Conservation (phyloP, 2,329 filamentous ascomycete species). For the Didymella lethalis region DNA sequence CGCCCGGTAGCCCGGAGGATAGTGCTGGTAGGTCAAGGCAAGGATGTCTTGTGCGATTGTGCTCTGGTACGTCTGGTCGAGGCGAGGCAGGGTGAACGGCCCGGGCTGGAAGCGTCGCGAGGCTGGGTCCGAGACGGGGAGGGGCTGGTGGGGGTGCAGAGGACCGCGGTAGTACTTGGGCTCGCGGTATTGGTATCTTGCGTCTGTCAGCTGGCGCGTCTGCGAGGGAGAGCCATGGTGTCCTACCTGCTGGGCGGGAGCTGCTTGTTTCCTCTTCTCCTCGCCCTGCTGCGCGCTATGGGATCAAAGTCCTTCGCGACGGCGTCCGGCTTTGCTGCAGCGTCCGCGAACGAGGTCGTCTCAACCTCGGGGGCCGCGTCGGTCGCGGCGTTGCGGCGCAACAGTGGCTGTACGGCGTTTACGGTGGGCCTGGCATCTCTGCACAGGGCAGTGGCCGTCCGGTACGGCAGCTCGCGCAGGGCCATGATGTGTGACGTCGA, state of each 20-base stretch:
- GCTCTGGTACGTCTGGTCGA: slow-evolving; percentile 88
- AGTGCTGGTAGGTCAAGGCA: slow-evolving; percentile 86
- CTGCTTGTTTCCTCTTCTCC: slow-evolving; percentile 53
- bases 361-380: slow-evolving; percentile 58
- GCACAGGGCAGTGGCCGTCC: slow-evolving; percentile 37
- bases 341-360: slow-evolving; percentile 55
- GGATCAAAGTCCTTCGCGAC: slow-evolving; percentile 59
- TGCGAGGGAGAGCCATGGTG: not conserved
- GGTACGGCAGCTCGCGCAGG: slow-evolving; percentile 48
- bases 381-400: slow-evolving; percentile 58
- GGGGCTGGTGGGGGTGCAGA: slow-evolving; percentile 90
- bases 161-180: slow-evolving; percentile 95
- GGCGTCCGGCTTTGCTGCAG: slow-evolving; percentile 51
- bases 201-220: slow-evolving; percentile 5
- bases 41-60: slow-evolving; percentile 89
- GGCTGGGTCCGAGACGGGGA: slow-evolving; percentile 82
- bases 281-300: slow-evolving; percentile 54
- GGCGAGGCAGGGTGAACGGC: slow-evolving; percentile 85
- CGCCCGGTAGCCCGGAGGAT: slow-evolving; percentile 75
- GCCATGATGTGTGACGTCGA: slow-evolving; percentile 42
- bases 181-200: slow-evolving; percentile 91
- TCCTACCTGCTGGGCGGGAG: slow-evolving; percentile 63
- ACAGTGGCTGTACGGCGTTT: slow-evolving; percentile 31
- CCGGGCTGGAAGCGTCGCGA: slow-evolving; percentile 90
- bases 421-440: slow-evolving; percentile 37